phyloP scores from a whole-genome alignment of 2,329 filamentous ascomycete genomes.

The Fulvia fulva region DNA sequence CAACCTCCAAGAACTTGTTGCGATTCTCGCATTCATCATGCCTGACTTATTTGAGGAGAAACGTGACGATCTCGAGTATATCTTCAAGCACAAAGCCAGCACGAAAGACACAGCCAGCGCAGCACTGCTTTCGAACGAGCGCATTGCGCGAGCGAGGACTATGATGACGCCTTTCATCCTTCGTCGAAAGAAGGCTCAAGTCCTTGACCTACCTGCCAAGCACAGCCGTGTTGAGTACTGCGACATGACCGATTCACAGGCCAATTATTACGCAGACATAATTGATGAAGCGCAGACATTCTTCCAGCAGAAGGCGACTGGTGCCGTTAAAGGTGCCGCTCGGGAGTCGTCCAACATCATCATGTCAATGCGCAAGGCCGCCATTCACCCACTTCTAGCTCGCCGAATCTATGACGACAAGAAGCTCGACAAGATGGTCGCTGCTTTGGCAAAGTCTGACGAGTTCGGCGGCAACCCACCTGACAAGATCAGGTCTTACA shows the following conservation, averaged over 20 bases:
- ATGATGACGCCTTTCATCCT: conserved; percentile 96
- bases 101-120: conserved; percentile 73
- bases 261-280: conserved; percentile 66
- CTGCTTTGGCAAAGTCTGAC: conserved; percentile 27
- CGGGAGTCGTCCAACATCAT: conserved; percentile 44
- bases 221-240: conserved; percentile 74
- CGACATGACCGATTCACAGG: conserved; percentile 69
- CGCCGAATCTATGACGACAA: conserved; percentile 73
- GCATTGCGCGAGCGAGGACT: conserved; percentile 78
- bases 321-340: conserved; percentile 51
- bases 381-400: conserved; percentile 87
- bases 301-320: conserved; percentile 55
- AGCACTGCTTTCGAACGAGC: conserved; percentile 78
- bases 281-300: conserved; percentile 60
- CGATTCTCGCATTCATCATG: conserved; percentile 90
- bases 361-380: conserved; percentile 88
- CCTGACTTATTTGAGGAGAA: conserved; percentile 74
- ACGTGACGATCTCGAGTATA: conserved; percentile 72
- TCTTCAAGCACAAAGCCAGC: conserved; percentile 90
- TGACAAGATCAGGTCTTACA: conserved; percentile 52
- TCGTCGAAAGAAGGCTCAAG: conserved; percentile 85
- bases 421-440: conserved; percentile 67
- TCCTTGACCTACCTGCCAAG: conserved; percentile 78
- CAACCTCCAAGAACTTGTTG: conserved; percentile 87
- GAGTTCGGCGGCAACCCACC: conserved; percentile 33